Evolutionary conservation across 345 rosid genomes (phyloP), one percentile per base, ranked within the genome.

Genomic region (Draba incana): DNA sequence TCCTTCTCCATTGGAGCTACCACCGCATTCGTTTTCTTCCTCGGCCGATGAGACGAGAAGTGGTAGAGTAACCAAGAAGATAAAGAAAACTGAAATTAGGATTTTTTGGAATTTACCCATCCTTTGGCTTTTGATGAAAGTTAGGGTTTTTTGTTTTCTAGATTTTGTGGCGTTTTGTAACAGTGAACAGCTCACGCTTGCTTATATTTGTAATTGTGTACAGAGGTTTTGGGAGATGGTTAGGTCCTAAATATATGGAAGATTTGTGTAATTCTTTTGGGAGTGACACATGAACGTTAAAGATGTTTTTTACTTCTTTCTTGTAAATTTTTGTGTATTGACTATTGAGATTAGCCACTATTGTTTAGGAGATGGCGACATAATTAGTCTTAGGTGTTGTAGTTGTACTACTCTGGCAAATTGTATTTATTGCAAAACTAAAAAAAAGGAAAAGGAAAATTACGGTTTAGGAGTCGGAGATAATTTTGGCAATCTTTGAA

Each of bases 351-450:
- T 13, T 31, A 42, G 16, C 8, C 58, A 33, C 3, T 20, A 2
- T 48, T 3, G 10, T 35, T n/a, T n/a, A 0, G 50, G 28, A 51
- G 58, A 66, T 73, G 77, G 13, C 72, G 71, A 73, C 72, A 73
- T 73, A 31, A 15, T 49, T 50, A 58, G 42, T 66, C 12, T 8
- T 23, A 41, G 2, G 10, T 56, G 64, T 20, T 55, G 52, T 39
- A 10, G 23, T 71, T 46, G 55, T 27, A 2, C 1, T 37, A 46
- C 50, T 71, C 11, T 35, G 41, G 44, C 7, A 67, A 54, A 54
- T 13, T 25, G 10, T 8, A 31, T 67, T 67, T 31, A 33, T 33
- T 56, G 41, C 38, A 53, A 62, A 45, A 52, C 12, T 2, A 24
- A 20, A 1, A 13, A 25, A 31, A 20, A 10, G 38, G 39, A n/a